Evolutionary conservation across 305 asterid genomes (phyloP), one percentile per base, ranked within the genome.

Genomic region (Fraxinus baroniana): DNA sequence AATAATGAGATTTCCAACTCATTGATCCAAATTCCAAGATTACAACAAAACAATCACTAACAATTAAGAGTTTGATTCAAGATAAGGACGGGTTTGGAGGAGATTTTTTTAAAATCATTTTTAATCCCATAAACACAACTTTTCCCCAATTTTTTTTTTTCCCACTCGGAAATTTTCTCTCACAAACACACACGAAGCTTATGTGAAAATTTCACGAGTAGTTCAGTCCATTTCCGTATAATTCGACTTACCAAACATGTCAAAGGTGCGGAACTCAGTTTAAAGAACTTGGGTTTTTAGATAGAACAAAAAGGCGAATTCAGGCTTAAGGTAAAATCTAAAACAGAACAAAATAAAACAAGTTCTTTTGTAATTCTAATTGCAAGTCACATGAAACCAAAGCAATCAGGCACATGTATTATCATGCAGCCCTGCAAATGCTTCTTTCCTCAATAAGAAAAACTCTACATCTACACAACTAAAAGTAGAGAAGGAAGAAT

Each of bases 401-500:
- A 52, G 64, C 64, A n/a, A 52, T n/a, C 64, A 52, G 64, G 24
- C 64, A 17, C 64, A 52, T 5, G 1, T 17, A n/a, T 52, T 52
- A 52, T 52, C 64, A 52, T n/a, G 24, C 64, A 52, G 64, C 24
- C 24, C 64, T 52, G 7, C 64, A 17, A 52, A 52, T 52, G 64
- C 20, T 52, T 52, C 64, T n/a, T 52, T 52, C 24, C 64, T 52
- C 64, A 5, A 52, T 5, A n/a, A 52, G 22, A 52, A 52, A n/a
- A 52, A 52, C 20, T 41, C 24, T 52, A n/a, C 9, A 52, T 52
- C 64, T 52, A 52, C 17, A 52, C 64, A 15, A n/a, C 64, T 17
- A 52, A 52, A 57, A 57, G 68, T 57, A 57, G 28, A 57, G 10
- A 83, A 36, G 35, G 55, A 41, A 77, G 82, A 86, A 36, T 49